Evolutionary conservation across 805 yeast species (phyloP).

Genomic region (Tetrapisispora fleetii): DNA sequence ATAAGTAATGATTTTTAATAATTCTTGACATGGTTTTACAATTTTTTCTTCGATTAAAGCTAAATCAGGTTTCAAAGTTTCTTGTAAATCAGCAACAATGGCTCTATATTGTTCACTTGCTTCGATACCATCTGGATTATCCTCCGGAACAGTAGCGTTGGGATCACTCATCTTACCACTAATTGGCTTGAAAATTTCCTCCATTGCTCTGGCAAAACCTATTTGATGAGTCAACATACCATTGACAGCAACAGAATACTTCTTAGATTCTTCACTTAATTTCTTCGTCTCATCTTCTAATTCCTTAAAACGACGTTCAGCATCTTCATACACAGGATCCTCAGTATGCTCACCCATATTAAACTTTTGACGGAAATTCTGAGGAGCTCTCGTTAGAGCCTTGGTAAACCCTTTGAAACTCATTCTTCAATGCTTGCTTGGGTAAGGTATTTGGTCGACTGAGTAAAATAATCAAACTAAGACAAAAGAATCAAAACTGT

Average conservation of each 20-base stretch:
- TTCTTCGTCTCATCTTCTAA: constrained; percentile 83
- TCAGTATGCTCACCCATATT: constrained; percentile 73
- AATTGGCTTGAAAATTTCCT: constrained; percentile 92
- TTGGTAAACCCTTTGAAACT: constrained; percentile 83
- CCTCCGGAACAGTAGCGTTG: constrained; percentile 74
- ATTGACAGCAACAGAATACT: constrained; percentile 84
- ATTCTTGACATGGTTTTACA: constrained; percentile 84
- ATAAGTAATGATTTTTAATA: constrained; percentile 67
- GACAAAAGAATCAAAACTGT: no score
- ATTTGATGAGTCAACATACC: constrained; percentile 91
- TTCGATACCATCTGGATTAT: constrained; percentile 91
- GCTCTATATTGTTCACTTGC: constrained; percentile 89
- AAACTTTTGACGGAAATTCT: constrained; percentile 77
- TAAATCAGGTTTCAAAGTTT: constrained; percentile 81
- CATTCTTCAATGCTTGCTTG: constrained; percentile 34
- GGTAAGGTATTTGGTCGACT: no score
- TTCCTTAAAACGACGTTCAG: constrained; percentile 92
- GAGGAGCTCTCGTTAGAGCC: constrained; percentile 81
- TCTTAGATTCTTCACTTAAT: constrained; percentile 77
- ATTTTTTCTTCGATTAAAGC: constrained; percentile 85
- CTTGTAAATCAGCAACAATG: constrained; percentile 78
- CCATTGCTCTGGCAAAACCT: constrained; percentile 91
- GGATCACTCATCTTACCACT: constrained; percentile 90
- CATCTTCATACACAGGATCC: constrained; percentile 88
- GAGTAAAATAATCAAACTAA: no score